Conservation (phyloP, 1,284 basidiomycete genomes). For the Garcileccinum viscosum region DNA sequence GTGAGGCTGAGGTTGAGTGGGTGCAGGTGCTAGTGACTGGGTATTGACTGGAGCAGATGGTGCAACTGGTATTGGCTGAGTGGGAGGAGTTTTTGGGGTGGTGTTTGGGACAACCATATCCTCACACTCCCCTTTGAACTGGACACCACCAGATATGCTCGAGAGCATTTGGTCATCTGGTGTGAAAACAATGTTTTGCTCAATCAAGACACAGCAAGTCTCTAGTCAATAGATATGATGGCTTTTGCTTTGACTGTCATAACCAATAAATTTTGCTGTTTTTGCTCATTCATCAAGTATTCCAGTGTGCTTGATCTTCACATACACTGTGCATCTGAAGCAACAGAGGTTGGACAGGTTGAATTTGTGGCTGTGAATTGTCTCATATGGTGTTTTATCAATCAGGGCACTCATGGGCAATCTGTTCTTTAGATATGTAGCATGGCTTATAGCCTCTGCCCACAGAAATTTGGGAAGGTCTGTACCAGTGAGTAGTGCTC, state of each 20-base stretch:
- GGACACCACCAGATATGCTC: background rate
- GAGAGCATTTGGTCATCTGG: background rate
- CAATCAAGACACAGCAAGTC: background rate
- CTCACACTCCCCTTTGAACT: background rate
- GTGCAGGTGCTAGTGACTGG: too few relatives aligned
- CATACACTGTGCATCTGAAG: background rate
- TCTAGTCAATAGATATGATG: background rate
- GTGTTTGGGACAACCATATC: background rate
- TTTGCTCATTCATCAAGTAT: background rate
- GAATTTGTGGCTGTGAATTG: background rate
- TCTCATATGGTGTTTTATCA: background rate
- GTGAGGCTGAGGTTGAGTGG: background rate
- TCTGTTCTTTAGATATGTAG: too few relatives aligned
- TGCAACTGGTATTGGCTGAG: too few relatives aligned
- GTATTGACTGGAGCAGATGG: too few relatives aligned
- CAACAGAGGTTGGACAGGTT: background rate
- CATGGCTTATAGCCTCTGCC: too few relatives aligned
- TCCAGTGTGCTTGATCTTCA: background rate
- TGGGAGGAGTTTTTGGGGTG: too few relatives aligned
- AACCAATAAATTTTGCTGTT: background rate
- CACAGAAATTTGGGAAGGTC: too few relatives aligned
- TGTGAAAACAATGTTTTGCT: too few relatives aligned
- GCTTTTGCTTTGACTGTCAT: background rate
- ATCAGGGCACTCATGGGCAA: too few relatives aligned
- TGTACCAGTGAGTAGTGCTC: too few relatives aligned